phyloP scores from a whole-genome alignment of 768 basidiomycete genomes.

The Pisolithus sp. region DNA sequence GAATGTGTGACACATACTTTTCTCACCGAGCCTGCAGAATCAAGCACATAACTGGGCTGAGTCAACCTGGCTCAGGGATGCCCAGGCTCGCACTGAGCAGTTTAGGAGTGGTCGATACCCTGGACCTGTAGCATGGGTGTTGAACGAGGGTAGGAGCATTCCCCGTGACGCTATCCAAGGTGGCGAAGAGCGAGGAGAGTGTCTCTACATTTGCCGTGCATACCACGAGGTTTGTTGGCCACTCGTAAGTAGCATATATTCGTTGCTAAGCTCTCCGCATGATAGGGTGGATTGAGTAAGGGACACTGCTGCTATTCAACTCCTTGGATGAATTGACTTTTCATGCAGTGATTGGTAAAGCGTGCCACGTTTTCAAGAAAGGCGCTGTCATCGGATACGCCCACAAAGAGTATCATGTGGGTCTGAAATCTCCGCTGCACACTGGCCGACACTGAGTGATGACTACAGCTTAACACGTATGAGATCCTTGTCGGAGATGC shows the following conservation, averaged over 20 bases:
- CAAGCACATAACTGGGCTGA: slow-evolving; percentile 44
- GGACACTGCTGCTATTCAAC: neutral
- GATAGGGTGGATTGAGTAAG: slow-evolving; percentile 50
- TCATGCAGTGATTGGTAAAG: slow-evolving; percentile 58
- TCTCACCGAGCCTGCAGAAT: slow-evolving; percentile 30
- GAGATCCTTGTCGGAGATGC: slow-evolving; percentile 68
- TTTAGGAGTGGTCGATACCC: slow-evolving; percentile 39
- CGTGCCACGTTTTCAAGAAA: slow-evolving; percentile 47
- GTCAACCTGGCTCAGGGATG: slow-evolving; percentile 51
- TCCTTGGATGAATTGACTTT: slow-evolving; percentile 1
- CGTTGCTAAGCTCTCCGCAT: slow-evolving; percentile 6
- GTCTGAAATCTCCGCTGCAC: slow-evolving; percentile 4
- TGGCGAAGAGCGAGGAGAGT: slow-evolving; percentile 46
- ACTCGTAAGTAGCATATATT: neutral
- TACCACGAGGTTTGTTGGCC: slow-evolving; percentile 45
- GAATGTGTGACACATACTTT: neutral
- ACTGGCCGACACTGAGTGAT: neutral
- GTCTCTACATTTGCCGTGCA: slow-evolving; percentile 53
- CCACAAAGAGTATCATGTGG: slow-evolving; percentile 53
- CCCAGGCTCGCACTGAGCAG: slow-evolving; percentile 44
- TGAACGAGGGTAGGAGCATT: slow-evolving; percentile 52
- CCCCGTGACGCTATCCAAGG: slow-evolving; percentile 53
- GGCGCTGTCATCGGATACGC: slow-evolving; percentile 61
- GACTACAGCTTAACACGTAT: slow-evolving; percentile 49
- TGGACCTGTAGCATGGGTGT: slow-evolving; percentile 55